phyloP scores from a whole-genome alignment of 805 yeast genomes.

The Saccharomycopsis olivae region DNA sequence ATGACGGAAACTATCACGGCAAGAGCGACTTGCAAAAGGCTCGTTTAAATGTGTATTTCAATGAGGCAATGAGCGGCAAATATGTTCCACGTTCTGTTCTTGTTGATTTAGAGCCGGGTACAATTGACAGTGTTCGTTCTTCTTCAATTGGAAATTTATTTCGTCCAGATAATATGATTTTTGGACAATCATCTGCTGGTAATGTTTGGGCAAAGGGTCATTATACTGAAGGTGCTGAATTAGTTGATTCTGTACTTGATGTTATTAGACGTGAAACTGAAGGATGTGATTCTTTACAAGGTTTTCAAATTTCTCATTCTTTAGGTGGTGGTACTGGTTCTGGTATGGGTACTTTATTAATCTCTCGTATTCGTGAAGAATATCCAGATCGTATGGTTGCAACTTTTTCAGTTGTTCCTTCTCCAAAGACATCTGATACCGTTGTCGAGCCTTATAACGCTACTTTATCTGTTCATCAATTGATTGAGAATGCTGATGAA shows the following conservation, averaged over 20 bases:
- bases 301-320: constrained; percentile 82
- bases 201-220: constrained; percentile 97
- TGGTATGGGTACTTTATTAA: constrained; percentile 87
- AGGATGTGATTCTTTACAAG: constrained; percentile 85
- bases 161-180: constrained; percentile 86
- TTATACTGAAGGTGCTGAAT: constrained; percentile 94
- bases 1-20: constrained; percentile 63
- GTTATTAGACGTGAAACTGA: constrained; percentile 91
- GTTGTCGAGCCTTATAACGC: constrained; percentile 95
- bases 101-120: constrained; percentile 91
- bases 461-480: constrained; percentile 80
- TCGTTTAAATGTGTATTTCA: constrained; percentile 74
- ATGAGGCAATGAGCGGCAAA: constrained; percentile 78
- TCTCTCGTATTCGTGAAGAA: constrained; percentile 82
- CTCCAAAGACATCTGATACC: constrained; percentile 85
- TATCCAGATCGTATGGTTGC: constrained; percentile 96
- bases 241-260: constrained; percentile 82
- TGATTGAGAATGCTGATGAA: constrained; percentile 84
- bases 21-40: constrained; percentile 38
- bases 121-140: constrained; percentile 74
- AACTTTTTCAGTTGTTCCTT: constrained; percentile 86
- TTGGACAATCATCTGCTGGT: constrained; percentile 89
- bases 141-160: constrained; percentile 77
- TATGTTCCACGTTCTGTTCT: constrained; percentile 91
- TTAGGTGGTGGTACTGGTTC: constrained; percentile 94